Conservation (phyloP, 768 basidiomycete species). For the Amanita rubescens region DNA sequence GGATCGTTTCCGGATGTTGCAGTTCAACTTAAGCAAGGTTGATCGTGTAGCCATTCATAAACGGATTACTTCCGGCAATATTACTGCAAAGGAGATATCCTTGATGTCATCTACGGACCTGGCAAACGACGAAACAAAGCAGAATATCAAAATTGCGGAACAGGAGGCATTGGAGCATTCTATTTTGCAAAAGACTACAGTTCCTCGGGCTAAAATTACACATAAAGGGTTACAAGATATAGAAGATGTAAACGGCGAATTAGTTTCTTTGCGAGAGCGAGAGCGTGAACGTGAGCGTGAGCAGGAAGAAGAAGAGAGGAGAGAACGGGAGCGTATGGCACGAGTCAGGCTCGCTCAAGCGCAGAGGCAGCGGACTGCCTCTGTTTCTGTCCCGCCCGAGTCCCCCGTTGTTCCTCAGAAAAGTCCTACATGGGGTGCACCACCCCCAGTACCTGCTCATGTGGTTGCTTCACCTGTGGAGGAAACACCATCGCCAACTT, state of each 20-base stretch:
- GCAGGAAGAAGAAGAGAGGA: constrained; percentile 60
- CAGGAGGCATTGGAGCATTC: constrained; percentile 80
- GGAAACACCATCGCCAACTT: not conserved
- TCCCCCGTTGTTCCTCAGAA: constrained; percentile 48
- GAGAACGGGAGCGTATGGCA: constrained; percentile 63
- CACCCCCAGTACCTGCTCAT: constrained; percentile 49
- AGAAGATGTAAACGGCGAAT: constrained; percentile 60
- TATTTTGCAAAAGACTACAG: constrained; percentile 63
- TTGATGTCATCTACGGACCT: constrained; percentile 85
- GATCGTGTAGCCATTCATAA: constrained; percentile 76
- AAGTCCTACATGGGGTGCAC: constrained; percentile 52
- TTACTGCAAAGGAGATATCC: constrained; percentile 67
- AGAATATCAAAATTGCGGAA: constrained; percentile 76
- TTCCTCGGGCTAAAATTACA: constrained; percentile 75
- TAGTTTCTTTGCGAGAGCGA: constrained; percentile 32
- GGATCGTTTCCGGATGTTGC: constrained; percentile 86
- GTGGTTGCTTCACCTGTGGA: constrained; percentile 20
- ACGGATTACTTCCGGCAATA: constrained; percentile 60
- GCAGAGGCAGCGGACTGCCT: constrained; percentile 40
- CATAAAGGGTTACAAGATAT: constrained; percentile 92
- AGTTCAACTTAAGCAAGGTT: constrained; percentile 79
- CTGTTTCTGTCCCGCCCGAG: constrained; percentile 66
- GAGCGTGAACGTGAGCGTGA: constrained; percentile 57
- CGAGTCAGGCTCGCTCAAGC: constrained; percentile 43
- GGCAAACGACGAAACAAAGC: constrained; percentile 79